Evolutionary conservation across 148 eudicot species (phyloP), one percentile per base, ranked within the genome.

Genomic region (Rhododendron henanense): DNA sequence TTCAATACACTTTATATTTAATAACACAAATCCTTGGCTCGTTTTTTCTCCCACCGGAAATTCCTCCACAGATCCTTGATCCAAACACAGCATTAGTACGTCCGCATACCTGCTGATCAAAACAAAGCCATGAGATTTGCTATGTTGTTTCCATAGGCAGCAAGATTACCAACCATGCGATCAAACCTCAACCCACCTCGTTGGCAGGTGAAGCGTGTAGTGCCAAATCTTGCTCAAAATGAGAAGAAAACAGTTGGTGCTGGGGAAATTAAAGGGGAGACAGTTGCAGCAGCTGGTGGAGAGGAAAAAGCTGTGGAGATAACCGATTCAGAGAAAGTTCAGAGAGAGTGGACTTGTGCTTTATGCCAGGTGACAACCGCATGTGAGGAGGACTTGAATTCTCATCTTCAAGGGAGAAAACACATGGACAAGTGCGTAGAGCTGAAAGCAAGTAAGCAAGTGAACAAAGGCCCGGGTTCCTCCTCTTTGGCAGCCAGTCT

Each of bases 341-440:
- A 85, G 84, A 84, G 45, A 65, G 86, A 84, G 41, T 87, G 88
- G 88, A 55, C 86, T 33, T 87, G 88, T 67, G 81, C 86, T 15
- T 35, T 84, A 6, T 87, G 88, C 55, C 79, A 78, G 71, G 59
- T 84, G 65, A 87, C 45, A 50, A 71, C 75, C 37, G 0, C 44
- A 14, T 13, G 81, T 53, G 88, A 87, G 84, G 0, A 23, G 55
- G 44, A 61, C 10, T 53, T 87, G 79, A 51, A 83, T 37, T 50
- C 67, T 31, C 89, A 85, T 88, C 83, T 88, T 77, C 79, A 25
- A 13, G 89, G 89, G 84, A 82, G 7, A 10, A 82, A 50, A 67
- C 89, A 88, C 87, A 76, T 7, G 71, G 28, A 83, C 59, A 77
- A 78, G 19, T 84, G 50, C 0, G 44, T 45, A 28, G 71, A 37